Conservation (phyloP, 106 monocot genomes). For the Triglochin maritima region DNA sequence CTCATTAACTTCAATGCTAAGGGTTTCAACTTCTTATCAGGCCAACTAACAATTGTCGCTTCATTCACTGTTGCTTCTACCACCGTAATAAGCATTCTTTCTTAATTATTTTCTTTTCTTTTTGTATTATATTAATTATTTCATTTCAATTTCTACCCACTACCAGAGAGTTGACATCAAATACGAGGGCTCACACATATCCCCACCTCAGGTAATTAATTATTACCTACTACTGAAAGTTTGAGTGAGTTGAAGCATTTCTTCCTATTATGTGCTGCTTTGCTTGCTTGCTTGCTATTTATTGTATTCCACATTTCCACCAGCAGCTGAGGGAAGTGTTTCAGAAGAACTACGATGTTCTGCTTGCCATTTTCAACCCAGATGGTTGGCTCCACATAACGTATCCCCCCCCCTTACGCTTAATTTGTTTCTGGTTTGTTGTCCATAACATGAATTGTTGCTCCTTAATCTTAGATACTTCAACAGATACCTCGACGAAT, state of each 20-base stretch:
- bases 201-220: slow-evolving; percentile 56
- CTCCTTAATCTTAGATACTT: neutral
- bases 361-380: slow-evolving; percentile 85
- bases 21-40: slow-evolving; percentile 53
- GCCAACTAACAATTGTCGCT: slow-evolving; percentile 68
- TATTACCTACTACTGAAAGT: neutral
- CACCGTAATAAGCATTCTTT: slow-evolving; percentile 28
- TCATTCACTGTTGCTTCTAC: slow-evolving; percentile 55
- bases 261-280: too few species aligned
- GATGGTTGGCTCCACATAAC: slow-evolving; percentile 95
- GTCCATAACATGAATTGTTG: too few species aligned
- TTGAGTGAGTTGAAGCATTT: too few species aligned
- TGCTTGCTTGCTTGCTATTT: too few species aligned
- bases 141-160: too few species aligned
- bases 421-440: too few species aligned
- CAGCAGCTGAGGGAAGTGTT: slow-evolving; percentile 70
- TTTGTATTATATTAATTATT: too few species aligned
- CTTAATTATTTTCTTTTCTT: too few species aligned
- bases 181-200: slow-evolving; percentile 54
- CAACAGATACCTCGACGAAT: slow-evolving; percentile 73
- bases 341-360: slow-evolving; percentile 75
- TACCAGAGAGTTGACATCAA: slow-evolving; percentile 81
- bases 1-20: slow-evolving; percentile 62
- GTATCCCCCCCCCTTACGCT: slow-evolving; percentile 39
- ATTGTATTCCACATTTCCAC: neutral